Base-by-base conservation (phyloP, 805 yeast species). In the Phaffomyces opuntiae region DNA sequence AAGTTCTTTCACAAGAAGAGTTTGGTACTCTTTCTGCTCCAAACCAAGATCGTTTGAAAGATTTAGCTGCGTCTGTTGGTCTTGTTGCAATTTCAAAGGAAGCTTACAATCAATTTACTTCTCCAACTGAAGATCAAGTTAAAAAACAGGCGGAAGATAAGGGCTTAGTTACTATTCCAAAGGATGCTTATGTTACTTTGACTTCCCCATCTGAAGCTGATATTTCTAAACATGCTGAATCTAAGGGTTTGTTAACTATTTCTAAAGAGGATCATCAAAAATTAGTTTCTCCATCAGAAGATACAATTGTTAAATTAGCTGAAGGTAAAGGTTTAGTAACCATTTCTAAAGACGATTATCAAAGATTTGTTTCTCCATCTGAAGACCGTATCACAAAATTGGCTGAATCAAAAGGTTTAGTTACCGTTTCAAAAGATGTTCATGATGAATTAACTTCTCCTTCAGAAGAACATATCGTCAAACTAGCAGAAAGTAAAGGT, bases 201-300 rank as follows among this genome's bases (percentile, higher is more conserved):
- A 29, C 13, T 11, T 29, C 31, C 13, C 31, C 57, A 33, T 46
- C 55, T 7, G 55, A 48, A 29, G 67, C 70, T 12, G 51, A 51
- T 14, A 58, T 51, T 7, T 38, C 43, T 17, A 29, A 29, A 29
- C 13, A 11, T 29, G 31, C 13, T 29, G 31, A 29, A 29, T 29
- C 31, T 29, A 29, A 29, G 49, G 55, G 33, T 16, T 39, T 39
- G 42, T 19, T 17, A 26, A 35, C 36, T 5, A 36, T 64, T 9
- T 52, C 53, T 4, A 47, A 44, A 27, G 50, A 53, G 25, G 62
- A 61, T 41, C 55, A 62, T 39, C 59, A 36, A 32, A 36, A 17
- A 13, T 5, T 37, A 14, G 27, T 29, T 24, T 16, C 36, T 21
- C 38, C 38, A 38, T 25, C 42, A 17, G 39, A 38, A 27, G 25